Evolutionary conservation across 202 grass and related monocot species (phyloP).

Genomic region (Dendrocalamus latiflorus): DNA sequence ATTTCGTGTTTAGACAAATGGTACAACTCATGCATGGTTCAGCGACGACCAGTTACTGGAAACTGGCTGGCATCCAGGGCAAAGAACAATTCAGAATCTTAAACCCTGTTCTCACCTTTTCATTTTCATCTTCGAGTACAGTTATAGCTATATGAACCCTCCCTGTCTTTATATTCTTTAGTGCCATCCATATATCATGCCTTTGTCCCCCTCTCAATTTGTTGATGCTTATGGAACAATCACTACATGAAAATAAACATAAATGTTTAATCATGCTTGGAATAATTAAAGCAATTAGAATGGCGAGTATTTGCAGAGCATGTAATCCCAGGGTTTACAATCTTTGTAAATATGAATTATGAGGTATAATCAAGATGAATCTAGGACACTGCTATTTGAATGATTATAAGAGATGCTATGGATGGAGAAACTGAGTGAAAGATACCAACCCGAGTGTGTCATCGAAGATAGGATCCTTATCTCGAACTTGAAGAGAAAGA

Average conservation of each 20-base stretch:
- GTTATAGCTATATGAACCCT: slow-evolving; percentile 77
- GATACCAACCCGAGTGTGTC: slow-evolving; percentile 78
- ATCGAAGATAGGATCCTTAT: slow-evolving; percentile 93
- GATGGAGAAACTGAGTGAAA: not conserved
- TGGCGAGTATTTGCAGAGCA: not conserved
- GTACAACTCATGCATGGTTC: not conserved
- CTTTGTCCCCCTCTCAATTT: slow-evolving; percentile 80
- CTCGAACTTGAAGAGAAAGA: slow-evolving; percentile 83
- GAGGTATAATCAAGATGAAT: not conserved
- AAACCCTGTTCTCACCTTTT: slow-evolving; percentile 46
- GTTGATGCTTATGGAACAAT: slow-evolving; percentile 74
- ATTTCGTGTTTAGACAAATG: not conserved
- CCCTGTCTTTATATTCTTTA: slow-evolving; percentile 93
- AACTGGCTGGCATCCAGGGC: no score
- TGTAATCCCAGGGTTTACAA: not conserved
- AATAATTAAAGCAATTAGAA: slow-evolving; percentile 21
- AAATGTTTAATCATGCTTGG: not conserved
- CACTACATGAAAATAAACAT: slow-evolving; percentile 33
- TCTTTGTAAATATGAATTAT: not conserved
- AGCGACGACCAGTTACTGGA: not conserved
- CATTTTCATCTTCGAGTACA: slow-evolving; percentile 63
- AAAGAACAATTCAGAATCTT: no score
- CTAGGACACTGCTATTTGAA: not conserved
- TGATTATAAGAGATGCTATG: not conserved
- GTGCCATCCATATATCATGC: slow-evolving; percentile 78